Base-by-base conservation (phyloP, 2,329 filamentous ascomycete species). In the Fusarium oxysporum region DNA sequence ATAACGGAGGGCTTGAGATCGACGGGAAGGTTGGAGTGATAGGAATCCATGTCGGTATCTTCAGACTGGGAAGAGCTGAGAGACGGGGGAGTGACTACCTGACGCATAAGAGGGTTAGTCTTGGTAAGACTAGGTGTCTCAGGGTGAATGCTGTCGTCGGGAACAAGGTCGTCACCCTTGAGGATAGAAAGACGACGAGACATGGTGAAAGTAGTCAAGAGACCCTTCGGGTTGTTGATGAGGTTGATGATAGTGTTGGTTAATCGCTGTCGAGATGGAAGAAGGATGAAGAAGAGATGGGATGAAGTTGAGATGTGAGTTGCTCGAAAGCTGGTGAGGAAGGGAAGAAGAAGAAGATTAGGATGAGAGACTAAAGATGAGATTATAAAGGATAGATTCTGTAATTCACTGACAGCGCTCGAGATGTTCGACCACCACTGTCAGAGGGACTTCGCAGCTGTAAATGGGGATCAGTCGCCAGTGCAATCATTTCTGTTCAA, bases 21-120 rank as follows among this genome's bases (percentile, higher is more conserved):
- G 2, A 21, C 2, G 48, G 30, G 17, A 4, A 25, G n/a, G 17
- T 51, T 35, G n/a, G 17, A 9, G 3, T 11, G 14, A 8, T 8
- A 2, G 1, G 32, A 17, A 3, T 1, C 32, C 12, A 35, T 25
- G 12, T 21, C 19, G 3, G 0, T 21, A 12, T 4, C 4, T 21
- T 7, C 48, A 25, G 48, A 23, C 48, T 35, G 48, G 17, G 48
- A 21, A 25, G 32, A 35, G 13, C 6, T 5, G 17, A 25, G 12
- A 1, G 8, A 11, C 0, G 32, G 47, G 16, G 47, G 4, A 21
- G 32, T 35, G 32, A 21, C 32, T 25, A 32, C 19, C 12, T 51
- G 30, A 7, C 6, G n/a, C 17, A 16, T 32, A 5, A 35, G 32
- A 51, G 30, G n/a, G 32, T 21, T 16, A 35, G n/a, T 25, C 8